A percentile compares a stretch with the other conserved stretches of the same genome.
Conservation (phyloP, 2,329 filamentous ascomycete species). For the Hirsutella thompsonii region DNA sequence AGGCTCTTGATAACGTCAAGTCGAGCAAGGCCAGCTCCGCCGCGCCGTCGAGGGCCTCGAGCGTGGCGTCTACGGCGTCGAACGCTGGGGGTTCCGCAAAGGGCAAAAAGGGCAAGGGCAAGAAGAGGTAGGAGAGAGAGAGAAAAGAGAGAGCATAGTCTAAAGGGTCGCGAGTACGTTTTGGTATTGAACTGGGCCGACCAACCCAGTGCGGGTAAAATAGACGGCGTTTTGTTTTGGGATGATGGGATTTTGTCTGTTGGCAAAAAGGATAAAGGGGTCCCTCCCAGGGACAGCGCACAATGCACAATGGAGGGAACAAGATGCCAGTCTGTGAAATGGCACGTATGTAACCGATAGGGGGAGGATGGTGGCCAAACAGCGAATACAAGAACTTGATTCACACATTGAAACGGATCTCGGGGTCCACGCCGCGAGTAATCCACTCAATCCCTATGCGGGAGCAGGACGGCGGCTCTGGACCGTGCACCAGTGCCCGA, state of each 20-base stretch:
- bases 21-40: constrained; percentile 65
- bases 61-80: constrained; percentile 66
- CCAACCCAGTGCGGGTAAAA: neutral
- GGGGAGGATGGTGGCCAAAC: neutral
- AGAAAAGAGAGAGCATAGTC: neutral
- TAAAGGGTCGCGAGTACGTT: no score
- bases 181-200: neutral
- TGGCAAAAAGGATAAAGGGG: no score
- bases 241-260: no score
- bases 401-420: constrained; percentile 1
- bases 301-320: neutral
- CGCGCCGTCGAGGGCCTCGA: constrained; percentile 72
- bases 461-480: no score
- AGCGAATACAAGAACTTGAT: constrained; percentile 2
- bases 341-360: neutral
- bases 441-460: neutral
- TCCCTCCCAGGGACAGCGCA: no score
- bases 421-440: constrained; percentile 1
- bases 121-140: constrained; percentile 10
- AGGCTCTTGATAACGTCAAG: constrained; percentile 82
- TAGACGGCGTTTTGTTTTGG: neutral
- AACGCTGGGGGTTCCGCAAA: constrained; percentile 38
- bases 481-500: no score
- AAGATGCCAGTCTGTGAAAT: neutral
- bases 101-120: constrained; percentile 21